Conservation (phyloP, 2,329 filamentous ascomycete genomes). For the Myriangium duriaei region DNA sequence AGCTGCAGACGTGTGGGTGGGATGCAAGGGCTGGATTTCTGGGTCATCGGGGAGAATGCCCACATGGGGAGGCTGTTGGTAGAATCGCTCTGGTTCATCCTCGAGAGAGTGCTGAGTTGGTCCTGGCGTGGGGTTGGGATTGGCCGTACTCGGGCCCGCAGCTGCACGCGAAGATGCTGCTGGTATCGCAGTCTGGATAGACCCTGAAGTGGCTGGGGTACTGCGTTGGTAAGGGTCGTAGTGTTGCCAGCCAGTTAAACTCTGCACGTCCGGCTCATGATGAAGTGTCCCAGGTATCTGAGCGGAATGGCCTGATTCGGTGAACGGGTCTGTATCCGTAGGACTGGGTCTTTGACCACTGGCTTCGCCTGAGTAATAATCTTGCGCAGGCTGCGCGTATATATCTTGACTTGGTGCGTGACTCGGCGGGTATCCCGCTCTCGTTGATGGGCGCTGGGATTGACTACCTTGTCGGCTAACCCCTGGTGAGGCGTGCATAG, state of each 20-base stretch:
- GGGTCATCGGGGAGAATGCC: constrained; percentile 19
- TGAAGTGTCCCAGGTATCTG: constrained; percentile 16
- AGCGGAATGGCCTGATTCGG: constrained; percentile 28
- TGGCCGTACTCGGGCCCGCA: background rate
- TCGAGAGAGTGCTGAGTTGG: constrained; percentile 2
- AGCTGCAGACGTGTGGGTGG: background rate
- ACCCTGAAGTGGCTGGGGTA: constrained; percentile 12
- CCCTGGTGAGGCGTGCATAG: constrained; percentile 59
- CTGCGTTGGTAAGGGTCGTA: constrained; percentile 19
- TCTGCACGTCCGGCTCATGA: constrained; percentile 26
- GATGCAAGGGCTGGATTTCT: background rate
- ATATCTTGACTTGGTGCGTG: constrained; percentile 4
- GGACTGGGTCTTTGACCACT: constrained; percentile 41
- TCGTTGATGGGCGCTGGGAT: constrained; percentile 27
- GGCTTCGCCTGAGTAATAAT: constrained; percentile 27
- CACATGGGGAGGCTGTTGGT: constrained; percentile 31
- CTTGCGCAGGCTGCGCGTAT: constrained; percentile 11
- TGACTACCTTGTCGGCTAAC: constrained; percentile 39
- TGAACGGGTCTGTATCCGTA: constrained; percentile 51
- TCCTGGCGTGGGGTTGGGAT: background rate
- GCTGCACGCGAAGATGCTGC: constrained; percentile 6
- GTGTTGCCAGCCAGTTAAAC: constrained; percentile 17
- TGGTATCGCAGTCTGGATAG: constrained; percentile 17
- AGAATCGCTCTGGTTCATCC: constrained; percentile 25
- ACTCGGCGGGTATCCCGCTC: constrained; percentile 4